Percentiles rank a stretch among this genome's conserved stretches.
These are phyloP conservation scores for Lyophyllum semitale DNA, from an alignment of 768 basidiomycete species.

Conservation along the genomic window DNA sequence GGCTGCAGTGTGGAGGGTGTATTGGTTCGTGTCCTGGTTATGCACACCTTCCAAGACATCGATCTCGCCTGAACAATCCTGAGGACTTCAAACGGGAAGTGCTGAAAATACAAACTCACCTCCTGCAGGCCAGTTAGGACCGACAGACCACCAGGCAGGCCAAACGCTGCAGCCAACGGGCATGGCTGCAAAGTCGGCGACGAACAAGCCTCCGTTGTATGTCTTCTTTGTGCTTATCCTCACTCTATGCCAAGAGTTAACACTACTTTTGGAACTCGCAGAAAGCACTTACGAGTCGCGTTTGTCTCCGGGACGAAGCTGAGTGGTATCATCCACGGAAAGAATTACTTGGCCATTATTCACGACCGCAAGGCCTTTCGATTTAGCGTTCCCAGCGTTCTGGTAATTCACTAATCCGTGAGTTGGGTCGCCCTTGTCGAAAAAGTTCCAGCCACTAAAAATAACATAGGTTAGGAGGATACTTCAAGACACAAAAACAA, in stretches of 20 bases:
- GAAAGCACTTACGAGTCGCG: conserved; percentile 50
- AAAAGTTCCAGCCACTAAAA: conserved; percentile 77
- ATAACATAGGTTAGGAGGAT: no score
- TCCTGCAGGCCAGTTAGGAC: conserved; percentile 52
- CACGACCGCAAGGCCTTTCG: conserved; percentile 60
- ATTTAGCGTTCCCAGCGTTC: conserved; percentile 43
- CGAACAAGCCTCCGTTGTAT: conserved; percentile 72
- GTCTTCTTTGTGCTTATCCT: conserved; percentile 64
- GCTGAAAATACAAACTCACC: conserved; percentile 31
- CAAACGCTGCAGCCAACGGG: conserved; percentile 69
- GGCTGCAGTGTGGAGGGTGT: conserved; percentile 61
- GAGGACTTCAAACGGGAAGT: not conserved
- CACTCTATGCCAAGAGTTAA: conserved; percentile 43
- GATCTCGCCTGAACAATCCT: conserved; percentile 47
- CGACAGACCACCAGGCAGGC: conserved; percentile 57
- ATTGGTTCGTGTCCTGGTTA: conserved; percentile 54
- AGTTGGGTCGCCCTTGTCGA: conserved; percentile 63
- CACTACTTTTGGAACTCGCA: conserved; percentile 6
- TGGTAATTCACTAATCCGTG: conserved; percentile 70
- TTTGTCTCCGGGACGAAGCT: conserved; percentile 47
- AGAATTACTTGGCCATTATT: conserved; percentile 55
- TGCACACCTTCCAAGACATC: conserved; percentile 80
- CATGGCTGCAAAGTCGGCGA: conserved; percentile 69
- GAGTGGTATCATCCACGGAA: conserved; percentile 59
- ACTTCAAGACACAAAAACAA: no score